Conservation (phyloP, 176 grass and related monocot species). For the Aegilops longissima region DNA sequence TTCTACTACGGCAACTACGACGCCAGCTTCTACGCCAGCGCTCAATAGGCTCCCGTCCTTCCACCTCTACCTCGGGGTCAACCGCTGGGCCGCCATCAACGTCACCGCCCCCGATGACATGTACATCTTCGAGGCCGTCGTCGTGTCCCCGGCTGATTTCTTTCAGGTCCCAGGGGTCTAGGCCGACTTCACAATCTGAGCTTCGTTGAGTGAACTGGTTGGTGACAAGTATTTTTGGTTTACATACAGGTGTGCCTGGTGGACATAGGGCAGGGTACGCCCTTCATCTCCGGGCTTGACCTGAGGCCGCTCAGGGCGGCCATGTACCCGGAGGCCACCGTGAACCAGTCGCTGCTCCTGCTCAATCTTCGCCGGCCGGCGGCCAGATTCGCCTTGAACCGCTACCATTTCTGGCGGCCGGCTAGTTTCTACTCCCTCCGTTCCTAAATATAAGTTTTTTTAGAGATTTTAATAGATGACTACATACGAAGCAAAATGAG, state of each 20-base stretch:
- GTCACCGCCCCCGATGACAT: not conserved
- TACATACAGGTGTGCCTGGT: slow-evolving; percentile 47
- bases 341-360: slow-evolving; percentile 26
- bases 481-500: no score
- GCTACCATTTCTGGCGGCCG: slow-evolving; percentile 32
- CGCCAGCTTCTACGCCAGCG: not conserved
- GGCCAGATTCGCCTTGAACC: not conserved
- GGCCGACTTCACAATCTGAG: not conserved
- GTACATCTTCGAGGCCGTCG: slow-evolving; percentile 21
- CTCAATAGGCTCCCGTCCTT: not conserved
- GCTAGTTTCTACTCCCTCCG: not conserved
- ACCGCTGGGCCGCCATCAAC: slow-evolving; percentile 49
- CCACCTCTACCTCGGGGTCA: slow-evolving; percentile 48
- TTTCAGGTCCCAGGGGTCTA: slow-evolving; percentile 2
- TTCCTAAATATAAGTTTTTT: no score
- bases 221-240: not conserved
- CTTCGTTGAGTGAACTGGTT: not conserved
- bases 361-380: slow-evolving; percentile 26
- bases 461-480: no score
- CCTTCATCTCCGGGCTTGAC: slow-evolving; percentile 58
- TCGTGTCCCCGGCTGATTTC: slow-evolving; percentile 25
- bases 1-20: slow-evolving; percentile 64
- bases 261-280: slow-evolving; percentile 46
- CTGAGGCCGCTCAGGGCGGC: slow-evolving; percentile 30
- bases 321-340: slow-evolving; percentile 46